Evolutionary conservation across 108 stramenopile species (phyloP), one percentile per base, ranked within the genome.

Genomic region (Phaeodactylum tricornutum): DNA sequence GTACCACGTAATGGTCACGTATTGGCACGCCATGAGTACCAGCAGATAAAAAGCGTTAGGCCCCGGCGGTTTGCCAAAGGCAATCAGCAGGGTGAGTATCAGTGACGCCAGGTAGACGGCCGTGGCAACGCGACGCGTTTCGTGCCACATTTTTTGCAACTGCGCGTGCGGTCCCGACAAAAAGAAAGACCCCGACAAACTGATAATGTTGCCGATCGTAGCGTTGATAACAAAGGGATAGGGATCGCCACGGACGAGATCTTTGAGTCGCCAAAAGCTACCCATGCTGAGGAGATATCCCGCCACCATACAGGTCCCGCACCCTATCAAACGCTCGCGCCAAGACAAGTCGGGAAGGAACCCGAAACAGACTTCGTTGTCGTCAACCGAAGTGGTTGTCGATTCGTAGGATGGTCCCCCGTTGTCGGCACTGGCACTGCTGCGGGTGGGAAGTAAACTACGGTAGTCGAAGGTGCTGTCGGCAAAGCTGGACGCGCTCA

Each of bases 231-330:
- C 72, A 31, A 74, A 66, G 0, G 74, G 71, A 50, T 7, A 7
- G 21, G 69, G 61, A 61, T 80, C 56, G 5, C 74, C 74, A 9
- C 40, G 27, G 26, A 80, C 14, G 34, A 80, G 43, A 38, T 49
- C 44, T 24, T 62, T 59, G 36, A 80, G 45, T 33, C 78, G 57
- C 39, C 71, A 59, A 19, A 80, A 71, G 39, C 50, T 54, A 15
- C 78, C 78, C 46, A 80, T 59, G 2, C 56, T 53, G 2, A 80
- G 25, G 1, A 80, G 32, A 27, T 80, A 80, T 11, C 78, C 78
- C 43, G 66, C 57, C 2, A 74, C 27, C 71, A 80, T 72, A 37
- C 73, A 75, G 11, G 67, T 69, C 6, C 27, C 74, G 33, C 73
- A 80, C 2, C 78, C 78, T 36, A 71, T 43, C 33, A 80, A 27